Percentiles rank a stretch among this genome's conserved stretches.
Evolutionary conservation across 108 stramenopile species (phyloP).

Genomic region (Fragilaria crotonensis): DNA sequence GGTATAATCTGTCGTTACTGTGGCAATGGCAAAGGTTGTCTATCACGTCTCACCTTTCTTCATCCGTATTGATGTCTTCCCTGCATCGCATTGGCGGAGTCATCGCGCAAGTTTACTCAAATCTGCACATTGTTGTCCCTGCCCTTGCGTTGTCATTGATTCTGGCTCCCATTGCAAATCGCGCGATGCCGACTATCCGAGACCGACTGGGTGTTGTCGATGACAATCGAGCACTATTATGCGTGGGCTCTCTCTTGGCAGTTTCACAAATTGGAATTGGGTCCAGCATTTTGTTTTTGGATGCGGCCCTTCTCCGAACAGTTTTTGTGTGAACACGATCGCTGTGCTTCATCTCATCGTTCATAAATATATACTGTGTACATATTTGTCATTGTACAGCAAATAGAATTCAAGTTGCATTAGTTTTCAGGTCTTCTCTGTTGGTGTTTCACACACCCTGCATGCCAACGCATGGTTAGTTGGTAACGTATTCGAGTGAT

Average conservation of each 20-base stretch:
- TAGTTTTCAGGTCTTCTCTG: too few relatives aligned
- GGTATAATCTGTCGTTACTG: background rate
- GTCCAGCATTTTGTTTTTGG: too few relatives aligned
- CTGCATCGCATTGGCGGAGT: background rate
- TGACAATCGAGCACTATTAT: background rate
- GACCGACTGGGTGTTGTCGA: background rate
- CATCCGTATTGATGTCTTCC: background rate
- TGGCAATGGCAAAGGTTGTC: background rate
- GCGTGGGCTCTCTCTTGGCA: background rate
- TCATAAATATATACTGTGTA: too few relatives aligned
- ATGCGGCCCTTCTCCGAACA: too few relatives aligned
- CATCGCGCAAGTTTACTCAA: background rate
- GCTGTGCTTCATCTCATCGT: too few relatives aligned
- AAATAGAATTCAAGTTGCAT: too few relatives aligned
- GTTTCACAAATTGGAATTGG: background rate
- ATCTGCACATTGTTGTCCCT: background rate
- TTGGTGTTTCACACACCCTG: too few relatives aligned
- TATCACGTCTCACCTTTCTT: background rate
- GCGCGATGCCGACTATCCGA: background rate
- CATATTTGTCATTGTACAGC: too few relatives aligned
- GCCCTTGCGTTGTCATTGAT: background rate
- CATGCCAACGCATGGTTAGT: too few relatives aligned
- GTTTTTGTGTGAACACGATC: too few relatives aligned
- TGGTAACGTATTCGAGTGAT: too few relatives aligned
- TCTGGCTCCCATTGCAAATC: background rate